Conservation (phyloP, 2,329 filamentous ascomycete species). For the Leptoxyphium fumago region DNA sequence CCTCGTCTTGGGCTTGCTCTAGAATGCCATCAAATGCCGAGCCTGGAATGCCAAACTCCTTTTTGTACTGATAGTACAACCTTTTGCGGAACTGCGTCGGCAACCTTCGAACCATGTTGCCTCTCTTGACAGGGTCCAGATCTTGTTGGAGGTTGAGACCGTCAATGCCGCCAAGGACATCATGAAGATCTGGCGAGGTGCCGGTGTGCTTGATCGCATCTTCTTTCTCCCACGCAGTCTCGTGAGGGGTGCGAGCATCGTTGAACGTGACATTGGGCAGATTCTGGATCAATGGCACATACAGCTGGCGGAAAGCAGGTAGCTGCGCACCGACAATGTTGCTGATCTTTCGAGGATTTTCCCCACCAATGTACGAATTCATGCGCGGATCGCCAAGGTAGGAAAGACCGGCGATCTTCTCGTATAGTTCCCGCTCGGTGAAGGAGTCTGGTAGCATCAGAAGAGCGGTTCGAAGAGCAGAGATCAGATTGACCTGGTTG, state of each 20-base stretch:
- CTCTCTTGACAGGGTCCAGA: constrained; percentile 79
- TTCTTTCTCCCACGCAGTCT: constrained; percentile 25
- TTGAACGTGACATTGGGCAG: constrained; percentile 76
- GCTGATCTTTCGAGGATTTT: constrained; percentile 80
- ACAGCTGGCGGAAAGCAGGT: constrained; percentile 78
- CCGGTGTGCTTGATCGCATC: constrained; percentile 22
- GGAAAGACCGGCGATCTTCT: constrained; percentile 78
- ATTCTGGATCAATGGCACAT: constrained; percentile 75
- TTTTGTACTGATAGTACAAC: constrained; percentile 89
- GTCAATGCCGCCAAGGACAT: constrained; percentile 33
- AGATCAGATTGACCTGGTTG: constrained; percentile 90
- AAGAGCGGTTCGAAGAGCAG: constrained; percentile 77
- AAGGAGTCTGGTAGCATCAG: constrained; percentile 73
- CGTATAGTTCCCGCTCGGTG: constrained; percentile 76
- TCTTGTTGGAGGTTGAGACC: constrained; percentile 67
- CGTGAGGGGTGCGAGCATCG: constrained; percentile 42
- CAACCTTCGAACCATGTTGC: constrained; percentile 90
- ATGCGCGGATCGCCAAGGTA: constrained; percentile 97
- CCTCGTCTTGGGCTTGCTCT: constrained; percentile 54
- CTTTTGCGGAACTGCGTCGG: constrained; percentile 76
- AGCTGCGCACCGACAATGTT: constrained; percentile 93
- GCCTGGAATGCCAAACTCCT: constrained; percentile 72
- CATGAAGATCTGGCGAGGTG: constrained; percentile 40
- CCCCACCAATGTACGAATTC: constrained; percentile 55
- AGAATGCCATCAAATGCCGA: constrained; percentile 78